phyloP scores from a whole-genome alignment of 371 early-diverging fungal species.

The Lichtheimia ramosa region DNA sequence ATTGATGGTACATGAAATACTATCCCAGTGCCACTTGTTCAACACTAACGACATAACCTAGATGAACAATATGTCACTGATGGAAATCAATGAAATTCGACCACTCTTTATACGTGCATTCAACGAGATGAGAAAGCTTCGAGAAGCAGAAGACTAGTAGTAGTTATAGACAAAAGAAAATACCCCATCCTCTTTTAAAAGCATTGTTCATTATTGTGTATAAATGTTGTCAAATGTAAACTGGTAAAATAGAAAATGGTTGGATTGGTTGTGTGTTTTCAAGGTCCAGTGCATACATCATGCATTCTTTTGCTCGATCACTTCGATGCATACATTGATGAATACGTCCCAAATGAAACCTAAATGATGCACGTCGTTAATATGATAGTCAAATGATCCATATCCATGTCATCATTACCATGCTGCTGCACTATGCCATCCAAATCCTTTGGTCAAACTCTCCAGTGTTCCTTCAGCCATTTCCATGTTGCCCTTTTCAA shows the following conservation, averaged over 20 bases:
- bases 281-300: conserved; percentile 73
- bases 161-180: too few species aligned
- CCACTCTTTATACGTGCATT: conserved; percentile 83
- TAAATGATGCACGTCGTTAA: conserved; percentile 9
- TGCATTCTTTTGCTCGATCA: conserved; percentile 62
- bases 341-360: conserved; percentile 58
- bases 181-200: background rate
- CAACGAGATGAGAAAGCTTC: conserved; percentile 59
- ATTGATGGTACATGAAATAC: conserved; percentile 55
- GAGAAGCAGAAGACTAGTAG: conserved; percentile 7
- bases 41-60: conserved; percentile 11
- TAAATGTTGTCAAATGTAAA: conserved; percentile 15
- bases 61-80: conserved; percentile 80
- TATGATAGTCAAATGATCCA: background rate
- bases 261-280: conserved; percentile 65
- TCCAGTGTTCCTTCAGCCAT: conserved; percentile 62
- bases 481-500: conserved; percentile 41
- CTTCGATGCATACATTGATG: conserved; percentile 55
- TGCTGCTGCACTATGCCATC: conserved; percentile 67
- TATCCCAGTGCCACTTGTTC: too few species aligned
- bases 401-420: conserved; percentile 43
- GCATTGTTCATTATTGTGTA: background rate
- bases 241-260: conserved; percentile 55
- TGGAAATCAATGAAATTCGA: conserved; percentile 89
- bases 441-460: conserved; percentile 51